Conservation (phyloP, 768 basidiomycete genomes). For the Coprinopsis marcescibilis region DNA sequence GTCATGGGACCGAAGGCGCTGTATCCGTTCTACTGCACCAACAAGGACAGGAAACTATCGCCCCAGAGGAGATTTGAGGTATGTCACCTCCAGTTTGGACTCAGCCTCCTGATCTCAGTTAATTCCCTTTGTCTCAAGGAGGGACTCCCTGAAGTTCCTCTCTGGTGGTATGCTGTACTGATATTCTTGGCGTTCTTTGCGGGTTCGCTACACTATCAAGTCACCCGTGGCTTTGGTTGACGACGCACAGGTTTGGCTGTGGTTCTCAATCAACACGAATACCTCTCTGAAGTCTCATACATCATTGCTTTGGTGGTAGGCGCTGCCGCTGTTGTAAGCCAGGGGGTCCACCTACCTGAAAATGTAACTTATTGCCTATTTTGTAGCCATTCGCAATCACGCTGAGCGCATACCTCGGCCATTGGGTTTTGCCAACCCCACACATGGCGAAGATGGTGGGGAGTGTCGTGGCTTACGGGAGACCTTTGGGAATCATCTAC, state of each 20-base stretch:
- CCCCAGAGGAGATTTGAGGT: too few relatives aligned
- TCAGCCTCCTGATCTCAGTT: too few relatives aligned
- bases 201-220: slow-evolving; percentile 29
- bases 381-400: slow-evolving; percentile 3
- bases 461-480: slow-evolving; percentile 53
- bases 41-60: slow-evolving; percentile 57
- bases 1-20: slow-evolving; percentile 53
- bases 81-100: too few relatives aligned
- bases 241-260: slow-evolving; percentile 42
- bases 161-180: slow-evolving; percentile 54
- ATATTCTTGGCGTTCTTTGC: slow-evolving; percentile 48
- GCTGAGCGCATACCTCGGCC: slow-evolving; percentile 2
- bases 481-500: slow-evolving; percentile 66
- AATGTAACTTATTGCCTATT: neutral
- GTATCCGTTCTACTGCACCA: slow-evolving; percentile 35
- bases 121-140: slow-evolving; percentile 35
- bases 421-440: neutral
- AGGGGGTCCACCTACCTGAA: too few relatives aligned
- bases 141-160: slow-evolving; percentile 29
- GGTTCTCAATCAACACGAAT: slow-evolving; percentile 37
- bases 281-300: neutral
- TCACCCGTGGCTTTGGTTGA: neutral
- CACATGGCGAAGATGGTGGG: slow-evolving; percentile 59
- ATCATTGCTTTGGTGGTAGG: slow-evolving; percentile 1
- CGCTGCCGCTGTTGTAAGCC: neutral